Percentiles rank a stretch among this genome's conserved stretches.
phyloP scores from a whole-genome alignment of 2,329 filamentous ascomycete genomes.

The Cladosporium sp. region DNA sequence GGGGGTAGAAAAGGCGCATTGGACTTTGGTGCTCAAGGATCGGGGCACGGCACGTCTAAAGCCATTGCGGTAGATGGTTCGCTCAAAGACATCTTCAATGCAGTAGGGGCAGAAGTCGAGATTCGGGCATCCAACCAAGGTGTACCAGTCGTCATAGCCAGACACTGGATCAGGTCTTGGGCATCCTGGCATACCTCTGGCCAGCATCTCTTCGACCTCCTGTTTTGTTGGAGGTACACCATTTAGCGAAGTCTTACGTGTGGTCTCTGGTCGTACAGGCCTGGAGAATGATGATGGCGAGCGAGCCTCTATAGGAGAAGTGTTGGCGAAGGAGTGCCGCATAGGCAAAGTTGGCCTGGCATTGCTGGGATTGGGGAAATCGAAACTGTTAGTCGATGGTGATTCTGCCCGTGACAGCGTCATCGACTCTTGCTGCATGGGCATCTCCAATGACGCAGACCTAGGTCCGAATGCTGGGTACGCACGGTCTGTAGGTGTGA shows the following conservation, averaged over 20 bases:
- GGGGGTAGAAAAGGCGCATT: constrained; percentile 76
- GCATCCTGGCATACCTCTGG: constrained; percentile 61
- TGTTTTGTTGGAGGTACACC: constrained; percentile 27
- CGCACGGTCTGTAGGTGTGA: constrained; percentile 46
- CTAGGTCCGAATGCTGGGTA: constrained; percentile 39
- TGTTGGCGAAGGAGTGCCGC: constrained; percentile 21
- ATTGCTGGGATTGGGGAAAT: constrained; percentile 11
- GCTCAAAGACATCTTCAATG: constrained; percentile 67
- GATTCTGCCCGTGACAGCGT: constrained; percentile 22
- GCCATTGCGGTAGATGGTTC: constrained; percentile 65
- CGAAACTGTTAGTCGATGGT: constrained; percentile 22
- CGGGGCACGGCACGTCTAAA: constrained; percentile 65
- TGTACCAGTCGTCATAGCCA: constrained; percentile 77
- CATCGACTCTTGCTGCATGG: constrained; percentile 19
- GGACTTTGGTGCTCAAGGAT: constrained; percentile 57
- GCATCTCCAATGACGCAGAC: constrained; percentile 21
- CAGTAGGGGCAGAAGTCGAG: constrained; percentile 85
- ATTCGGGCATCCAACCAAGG: constrained; percentile 66
- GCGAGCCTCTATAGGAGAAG: constrained; percentile 18
- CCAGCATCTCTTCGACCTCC: constrained; percentile 50
- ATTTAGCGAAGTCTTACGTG: constrained; percentile 12
- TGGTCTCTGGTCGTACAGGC: constrained; percentile 5
- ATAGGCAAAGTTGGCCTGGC: constrained; percentile 4
- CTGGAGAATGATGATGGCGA: constrained; percentile 17
- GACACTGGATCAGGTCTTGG: constrained; percentile 63